Evolutionary conservation across 345 rosid genomes (phyloP).

Genomic region (Moricandia moricandioides): DNA sequence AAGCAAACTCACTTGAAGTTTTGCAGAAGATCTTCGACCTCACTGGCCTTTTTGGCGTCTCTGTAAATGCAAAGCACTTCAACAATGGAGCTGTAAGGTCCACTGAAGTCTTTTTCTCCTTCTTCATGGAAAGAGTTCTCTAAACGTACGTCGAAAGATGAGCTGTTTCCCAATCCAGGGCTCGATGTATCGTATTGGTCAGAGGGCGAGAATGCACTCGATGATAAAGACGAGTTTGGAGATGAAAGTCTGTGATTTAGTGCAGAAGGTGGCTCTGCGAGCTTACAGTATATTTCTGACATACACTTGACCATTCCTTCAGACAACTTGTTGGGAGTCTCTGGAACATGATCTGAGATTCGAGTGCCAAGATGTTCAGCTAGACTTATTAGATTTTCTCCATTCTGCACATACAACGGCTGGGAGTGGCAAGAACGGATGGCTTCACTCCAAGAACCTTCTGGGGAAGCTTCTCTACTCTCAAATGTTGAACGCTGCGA

Average conservation of each 20-base stretch:
- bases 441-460: constrained; percentile 54
- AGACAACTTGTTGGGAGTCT: constrained; percentile 86
- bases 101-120: constrained; percentile 89
- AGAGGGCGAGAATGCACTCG: constrained; percentile 72
- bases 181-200: constrained; percentile 78
- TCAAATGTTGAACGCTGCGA: constrained; percentile 65
- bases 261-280: constrained; percentile 72
- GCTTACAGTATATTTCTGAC: constrained; percentile 87
- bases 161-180: constrained; percentile 70
- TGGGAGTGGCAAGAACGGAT: constrained; percentile 80
- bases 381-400: constrained; percentile 69
- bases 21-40: constrained; percentile 76
- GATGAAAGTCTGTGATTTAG: constrained; percentile 60
- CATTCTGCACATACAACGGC: constrained; percentile 67
- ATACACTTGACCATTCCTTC: constrained; percentile 95
- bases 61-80: constrained; percentile 84
- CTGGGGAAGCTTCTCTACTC: constrained; percentile 46
- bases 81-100: constrained; percentile 80
- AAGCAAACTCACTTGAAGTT: constrained; percentile 64
- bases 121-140: constrained; percentile 88
- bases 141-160: constrained; percentile 68
- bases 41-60: constrained; percentile 71
- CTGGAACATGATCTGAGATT: constrained; percentile 86
- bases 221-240: constrained; percentile 76
- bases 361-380: constrained; percentile 94